phyloP scores from a whole-genome alignment of 1,284 basidiomycete species.

The Cystobasidium sp. region DNA sequence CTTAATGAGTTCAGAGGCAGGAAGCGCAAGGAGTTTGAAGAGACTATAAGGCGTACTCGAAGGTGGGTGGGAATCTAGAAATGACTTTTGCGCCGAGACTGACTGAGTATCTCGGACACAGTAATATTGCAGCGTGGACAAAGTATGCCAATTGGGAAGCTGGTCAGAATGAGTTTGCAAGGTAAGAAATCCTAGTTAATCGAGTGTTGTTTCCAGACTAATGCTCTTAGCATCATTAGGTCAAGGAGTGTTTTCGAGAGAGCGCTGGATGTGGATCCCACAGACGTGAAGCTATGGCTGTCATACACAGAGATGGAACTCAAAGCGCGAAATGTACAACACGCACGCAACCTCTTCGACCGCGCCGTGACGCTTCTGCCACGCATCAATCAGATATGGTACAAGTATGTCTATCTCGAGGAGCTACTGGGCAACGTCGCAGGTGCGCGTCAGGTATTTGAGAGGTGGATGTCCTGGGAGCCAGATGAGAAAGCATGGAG shows the following conservation, averaged over 20 bases:
- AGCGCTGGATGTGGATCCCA: constrained; percentile 90
- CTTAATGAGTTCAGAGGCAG: constrained; percentile 92
- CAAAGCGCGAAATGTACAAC: constrained; percentile 94
- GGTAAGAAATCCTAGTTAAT: constrained; percentile 58
- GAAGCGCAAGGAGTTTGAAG: constrained; percentile 96
- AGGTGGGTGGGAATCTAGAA: constrained; percentile 65
- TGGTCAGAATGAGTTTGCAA: constrained; percentile 93
- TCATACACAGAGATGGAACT: constrained; percentile 98
- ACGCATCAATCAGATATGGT: constrained; percentile 93
- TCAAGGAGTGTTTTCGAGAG: constrained; percentile 93
- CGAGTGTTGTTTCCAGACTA: background rate
- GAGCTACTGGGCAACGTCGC: constrained; percentile 94
- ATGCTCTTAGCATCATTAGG: constrained; percentile 50
- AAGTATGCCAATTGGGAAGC: constrained; percentile 75
- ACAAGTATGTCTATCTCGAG: constrained; percentile 98
- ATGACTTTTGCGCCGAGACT: constrained; percentile 58
- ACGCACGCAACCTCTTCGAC: constrained; percentile 95
- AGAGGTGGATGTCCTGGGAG: constrained; percentile 99
- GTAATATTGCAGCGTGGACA: constrained; percentile 63
- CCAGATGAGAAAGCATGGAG: constrained; percentile 99
- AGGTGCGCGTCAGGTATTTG: constrained; percentile 95
- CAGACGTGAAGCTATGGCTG: constrained; percentile 88
- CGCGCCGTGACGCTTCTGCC: constrained; percentile 94
- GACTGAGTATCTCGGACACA: constrained; percentile 3
- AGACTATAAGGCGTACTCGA: constrained; percentile 85